Base-by-base conservation (phyloP, 2,329 filamentous ascomycete genomes). In the Penicillium palitans region DNA sequence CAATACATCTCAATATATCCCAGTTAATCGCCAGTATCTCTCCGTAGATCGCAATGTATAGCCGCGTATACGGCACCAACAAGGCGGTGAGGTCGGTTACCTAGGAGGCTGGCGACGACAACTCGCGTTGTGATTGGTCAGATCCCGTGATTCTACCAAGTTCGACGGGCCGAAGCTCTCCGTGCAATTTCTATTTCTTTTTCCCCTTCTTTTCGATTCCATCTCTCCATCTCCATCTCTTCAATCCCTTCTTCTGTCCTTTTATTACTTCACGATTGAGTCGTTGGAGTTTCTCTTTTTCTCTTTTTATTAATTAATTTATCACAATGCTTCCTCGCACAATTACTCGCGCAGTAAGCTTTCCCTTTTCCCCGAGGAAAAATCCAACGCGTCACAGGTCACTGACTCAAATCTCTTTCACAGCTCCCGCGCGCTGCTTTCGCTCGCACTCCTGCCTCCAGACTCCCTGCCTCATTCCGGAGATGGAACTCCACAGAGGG, bases 351-450 rank as follows among this genome's bases (percentile, higher is more conserved):
- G 87, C 87, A 85, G 89, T 91, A 86, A 82, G 88, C 21, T 61
- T 56, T 42, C 48, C 54, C 44, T 39, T 49, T 17, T 21, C 2
- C 27, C 21, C 6, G 46, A 52, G 29, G 54, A 61, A 58, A 55
- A 57, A 58, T 37, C 42, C 8, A 33, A 35, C 61, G 64, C 61
- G 62, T 62, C 63, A 58, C 64, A 60, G 48, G 48, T 47, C 13
- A 64, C 67, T 71, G 55, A 71, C 63, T 48, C 47, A 24, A 48
- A 44, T 31, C 31, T 53, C 55, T 29, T 19, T 40, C 52, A 74
- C 67, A 93, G 90, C 85, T 96, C 79, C 90, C 91, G 74, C 87
- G 91, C 84, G 87, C 90, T 76, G 81, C 88, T 75, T 81, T 87
- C 76, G 81, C 87, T 75, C 88, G 89, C 78, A 83, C 87, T 72